Evolutionary conservation across 1,139 yeast species (phyloP), one percentile per base, ranked within the genome.

Genomic region (Saccharomyces hybrid): DNA sequence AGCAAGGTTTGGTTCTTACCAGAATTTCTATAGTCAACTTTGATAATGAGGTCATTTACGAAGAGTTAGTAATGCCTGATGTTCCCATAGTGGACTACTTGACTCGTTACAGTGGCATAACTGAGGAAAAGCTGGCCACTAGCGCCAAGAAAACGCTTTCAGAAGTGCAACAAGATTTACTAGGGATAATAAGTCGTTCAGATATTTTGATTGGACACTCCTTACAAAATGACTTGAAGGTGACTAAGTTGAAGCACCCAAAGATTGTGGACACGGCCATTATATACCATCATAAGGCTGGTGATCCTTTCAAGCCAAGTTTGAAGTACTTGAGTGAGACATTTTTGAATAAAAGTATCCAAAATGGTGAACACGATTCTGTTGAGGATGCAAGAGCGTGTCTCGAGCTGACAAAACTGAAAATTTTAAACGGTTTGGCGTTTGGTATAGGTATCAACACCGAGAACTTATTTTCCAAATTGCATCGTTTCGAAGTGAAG

Each of bases 51-150:
- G 78, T 82, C 0, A 71, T 91, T 0, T 70, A 86, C 57, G 97
- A 91, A 66, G 78, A 82, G 59, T 76, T 82, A 28, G 97, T 93
- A 4, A 82, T 86, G 64, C 99, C 98, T 0, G 75, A 73, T 0
- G 86, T 78, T 32, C 80, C 78, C 46, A 89, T 93, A 53, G 79
- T 79, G 0, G 95, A 93, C 68, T 93, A 91, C 66, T 73, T 87
- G 27, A 93, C 98, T 0, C 74, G 75, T 61, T 93, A 81, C 66
- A 89, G 97, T 25, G 99, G 99, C 0, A 88, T 93, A 50, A 88
- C 97, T 0, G 80, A 78, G 56, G 93, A 84, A 56, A 72, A 78
- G 63, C 73, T 93, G 9, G 66, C 69, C 19, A 78, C 75, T 50
- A 11, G 42, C 4, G 93, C 87, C 2, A 81, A 84, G 0, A 86